phyloP scores from a whole-genome alignment of 2,329 filamentous ascomycete genomes.

The Curvularia verruculosa region DNA sequence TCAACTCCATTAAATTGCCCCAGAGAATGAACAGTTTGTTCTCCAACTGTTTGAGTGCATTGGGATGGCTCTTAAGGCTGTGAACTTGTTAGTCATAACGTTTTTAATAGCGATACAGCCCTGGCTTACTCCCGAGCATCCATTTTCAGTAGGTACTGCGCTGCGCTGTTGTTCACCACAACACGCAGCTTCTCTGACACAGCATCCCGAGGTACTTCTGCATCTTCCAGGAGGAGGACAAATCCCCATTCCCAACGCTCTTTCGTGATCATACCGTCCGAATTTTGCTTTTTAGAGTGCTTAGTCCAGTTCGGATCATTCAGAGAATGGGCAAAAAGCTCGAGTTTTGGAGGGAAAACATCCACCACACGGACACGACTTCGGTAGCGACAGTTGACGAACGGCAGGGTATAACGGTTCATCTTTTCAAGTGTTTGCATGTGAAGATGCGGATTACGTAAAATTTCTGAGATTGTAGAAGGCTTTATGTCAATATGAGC shows the following conservation, averaged over 20 bases:
- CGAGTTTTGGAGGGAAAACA: slow-evolving; percentile 72
- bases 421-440: slow-evolving; percentile 35
- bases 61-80: slow-evolving; percentile 63
- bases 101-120: neutral
- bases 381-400: slow-evolving; percentile 74
- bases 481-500: slow-evolving; percentile 47
- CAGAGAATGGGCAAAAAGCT: slow-evolving; percentile 69
- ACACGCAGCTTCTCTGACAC: slow-evolving; percentile 62
- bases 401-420: slow-evolving; percentile 64
- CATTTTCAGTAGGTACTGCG: slow-evolving; percentile 62
- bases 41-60: slow-evolving; percentile 61
- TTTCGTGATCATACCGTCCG: slow-evolving; percentile 43
- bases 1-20: slow-evolving; percentile 69
- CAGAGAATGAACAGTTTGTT: slow-evolving; percentile 80
- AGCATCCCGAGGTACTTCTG: slow-evolving; percentile 43
- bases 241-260: slow-evolving; percentile 85
- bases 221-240: slow-evolving; percentile 77
- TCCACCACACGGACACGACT: slow-evolving; percentile 78
- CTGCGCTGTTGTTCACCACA: slow-evolving; percentile 64
- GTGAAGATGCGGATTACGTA: slow-evolving; percentile 55
- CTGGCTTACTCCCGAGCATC: slow-evolving; percentile 61
- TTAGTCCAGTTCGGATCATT: slow-evolving; percentile 40
- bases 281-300: slow-evolving; percentile 47
- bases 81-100: slow-evolving; percentile 13
- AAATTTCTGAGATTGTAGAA: slow-evolving; percentile 53